These are phyloP conservation scores for Odonthalia washingtoniensis DNA, from an alignment of 31 red algal species.

Conservation along the genomic window DNA sequence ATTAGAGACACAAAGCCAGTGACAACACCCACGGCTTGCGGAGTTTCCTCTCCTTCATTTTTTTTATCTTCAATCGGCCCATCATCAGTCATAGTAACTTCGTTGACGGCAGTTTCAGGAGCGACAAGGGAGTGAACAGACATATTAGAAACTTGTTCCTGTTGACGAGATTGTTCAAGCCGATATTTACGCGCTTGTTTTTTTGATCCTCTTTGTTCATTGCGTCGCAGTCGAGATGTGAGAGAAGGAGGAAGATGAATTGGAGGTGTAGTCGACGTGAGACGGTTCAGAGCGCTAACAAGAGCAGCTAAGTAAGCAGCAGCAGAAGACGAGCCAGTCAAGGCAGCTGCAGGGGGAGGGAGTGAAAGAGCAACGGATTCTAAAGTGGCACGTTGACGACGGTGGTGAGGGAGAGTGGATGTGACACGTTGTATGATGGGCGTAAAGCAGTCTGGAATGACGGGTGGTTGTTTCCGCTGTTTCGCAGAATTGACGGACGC, in stretches of 20 bases:
- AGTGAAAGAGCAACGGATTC: constrained; percentile 72
- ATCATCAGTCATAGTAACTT: constrained; percentile 28
- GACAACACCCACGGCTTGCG: constrained; percentile 41
- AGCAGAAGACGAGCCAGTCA: constrained; percentile 54
- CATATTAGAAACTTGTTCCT: constrained; percentile 55
- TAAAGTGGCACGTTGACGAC: constrained; percentile 61
- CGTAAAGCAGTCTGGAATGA: constrained; percentile 67
- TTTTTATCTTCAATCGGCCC: not conserved
- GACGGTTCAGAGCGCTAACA: constrained; percentile 53
- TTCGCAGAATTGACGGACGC: no score
- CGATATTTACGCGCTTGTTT: constrained; percentile 49
- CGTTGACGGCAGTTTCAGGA: not conserved
- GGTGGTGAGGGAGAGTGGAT: constrained; percentile 64
- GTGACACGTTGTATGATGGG: constrained; percentile 53
- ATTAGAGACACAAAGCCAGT: constrained; percentile 60
- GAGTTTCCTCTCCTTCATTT: constrained; percentile 2
- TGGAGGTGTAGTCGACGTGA: constrained; percentile 54
- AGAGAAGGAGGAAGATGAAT: not conserved
- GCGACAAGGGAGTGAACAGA: constrained; percentile 31
- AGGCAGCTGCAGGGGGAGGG: constrained; percentile 42
- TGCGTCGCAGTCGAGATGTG: not conserved
- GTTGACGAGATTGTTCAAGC: constrained; percentile 26
- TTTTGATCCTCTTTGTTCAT: constrained; percentile 38
- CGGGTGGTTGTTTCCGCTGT: not conserved
- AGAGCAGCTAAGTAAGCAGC: constrained; percentile 77